Percentiles rank a stretch among this genome's conserved stretches.
Evolutionary conservation across 495 filamentous ascomycete species (phyloP).

Genomic region (Xylaria venustula): DNA sequence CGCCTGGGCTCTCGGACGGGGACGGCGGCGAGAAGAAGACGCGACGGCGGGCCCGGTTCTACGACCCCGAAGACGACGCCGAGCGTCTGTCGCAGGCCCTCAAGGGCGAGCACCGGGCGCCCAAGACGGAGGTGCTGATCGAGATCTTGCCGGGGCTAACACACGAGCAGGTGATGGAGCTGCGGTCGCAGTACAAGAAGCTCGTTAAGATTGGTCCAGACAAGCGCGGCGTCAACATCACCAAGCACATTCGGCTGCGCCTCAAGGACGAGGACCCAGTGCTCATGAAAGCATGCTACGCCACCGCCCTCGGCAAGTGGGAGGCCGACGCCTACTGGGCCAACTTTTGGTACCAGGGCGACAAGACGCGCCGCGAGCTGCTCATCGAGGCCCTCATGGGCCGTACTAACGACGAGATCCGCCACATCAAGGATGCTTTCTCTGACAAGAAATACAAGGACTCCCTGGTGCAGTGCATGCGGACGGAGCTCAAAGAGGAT

Average conservation of each 20-base stretch:
- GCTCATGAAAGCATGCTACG: slow-evolving; percentile 87
- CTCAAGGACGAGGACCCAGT: slow-evolving; percentile 61
- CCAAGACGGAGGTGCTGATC: slow-evolving; percentile 69
- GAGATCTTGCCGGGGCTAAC: slow-evolving; percentile 81
- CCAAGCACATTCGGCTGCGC: slow-evolving; percentile 88
- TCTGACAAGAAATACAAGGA: slow-evolving; percentile 89
- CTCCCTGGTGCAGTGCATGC: slow-evolving; percentile 80
- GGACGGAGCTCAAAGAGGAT: slow-evolving; percentile 85
- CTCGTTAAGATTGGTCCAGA: slow-evolving; percentile 69
- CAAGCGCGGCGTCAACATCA: slow-evolving; percentile 85
- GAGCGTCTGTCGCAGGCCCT: slow-evolving; percentile 72
- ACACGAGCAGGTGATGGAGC: slow-evolving; percentile 78
- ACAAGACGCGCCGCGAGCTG: slow-evolving; percentile 77
- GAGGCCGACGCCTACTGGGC: slow-evolving; percentile 97
- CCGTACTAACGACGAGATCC: slow-evolving; percentile 78
- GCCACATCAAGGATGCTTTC: slow-evolving; percentile 90
- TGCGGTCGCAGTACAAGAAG: slow-evolving; percentile 86
- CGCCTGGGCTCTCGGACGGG: slow-evolving; percentile 42
- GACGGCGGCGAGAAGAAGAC: slow-evolving; percentile 34
- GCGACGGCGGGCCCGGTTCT: slow-evolving; percentile 61
- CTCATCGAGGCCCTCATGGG: slow-evolving; percentile 93
- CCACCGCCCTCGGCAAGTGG: slow-evolving; percentile 86
- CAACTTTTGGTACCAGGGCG: slow-evolving; percentile 95
- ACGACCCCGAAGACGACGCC: slow-evolving; percentile 80
- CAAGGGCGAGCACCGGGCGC: slow-evolving; percentile 60